Percentiles rank a stretch among this genome's conserved stretches.
Evolutionary conservation across 1,284 basidiomycete genomes (phyloP).

Genomic region (Exobasidium cylindrosporum): DNA sequence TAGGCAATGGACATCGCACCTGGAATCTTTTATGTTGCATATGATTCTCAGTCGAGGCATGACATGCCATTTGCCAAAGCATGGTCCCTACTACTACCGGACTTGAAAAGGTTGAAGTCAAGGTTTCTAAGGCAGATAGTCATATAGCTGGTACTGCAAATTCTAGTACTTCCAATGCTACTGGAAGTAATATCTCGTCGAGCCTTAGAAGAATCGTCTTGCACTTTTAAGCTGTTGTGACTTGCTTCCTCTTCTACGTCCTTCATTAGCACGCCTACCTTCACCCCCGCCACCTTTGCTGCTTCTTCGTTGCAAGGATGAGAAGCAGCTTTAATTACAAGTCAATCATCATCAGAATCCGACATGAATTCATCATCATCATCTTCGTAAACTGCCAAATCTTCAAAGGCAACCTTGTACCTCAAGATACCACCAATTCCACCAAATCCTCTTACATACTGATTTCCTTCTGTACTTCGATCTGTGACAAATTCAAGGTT

Average conservation of each 20-base stretch:
- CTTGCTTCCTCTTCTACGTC: too few relatives aligned
- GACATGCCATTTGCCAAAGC: not conserved
- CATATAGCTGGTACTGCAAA: too few relatives aligned
- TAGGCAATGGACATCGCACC: too few relatives aligned
- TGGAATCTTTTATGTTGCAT: too few relatives aligned
- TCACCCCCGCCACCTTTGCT: too few relatives aligned
- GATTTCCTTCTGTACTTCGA: slow-evolving; percentile 88
- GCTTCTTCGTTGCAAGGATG: too few relatives aligned
- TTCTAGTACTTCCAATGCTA: too few relatives aligned
- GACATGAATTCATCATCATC: slow-evolving; percentile 45
- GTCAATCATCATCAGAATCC: slow-evolving; percentile 20
- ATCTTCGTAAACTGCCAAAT: slow-evolving; percentile 50
- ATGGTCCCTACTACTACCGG: not conserved
- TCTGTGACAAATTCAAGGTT: slow-evolving; percentile 68
- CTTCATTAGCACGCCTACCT: too few relatives aligned
- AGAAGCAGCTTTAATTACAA: not conserved
- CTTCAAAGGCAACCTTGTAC: slow-evolving; percentile 55
- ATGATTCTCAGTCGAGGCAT: not conserved
- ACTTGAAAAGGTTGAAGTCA: not conserved
- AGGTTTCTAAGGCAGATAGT: too few relatives aligned
- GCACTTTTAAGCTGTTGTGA: too few relatives aligned
- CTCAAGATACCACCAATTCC: slow-evolving; percentile 91
- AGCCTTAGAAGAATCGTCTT: too few relatives aligned
- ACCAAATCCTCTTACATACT: slow-evolving; percentile 98
- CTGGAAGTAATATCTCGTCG: too few relatives aligned